phyloP scores from a whole-genome alignment of 2,329 filamentous ascomycete genomes.

The Aureobasidium sp. region DNA sequence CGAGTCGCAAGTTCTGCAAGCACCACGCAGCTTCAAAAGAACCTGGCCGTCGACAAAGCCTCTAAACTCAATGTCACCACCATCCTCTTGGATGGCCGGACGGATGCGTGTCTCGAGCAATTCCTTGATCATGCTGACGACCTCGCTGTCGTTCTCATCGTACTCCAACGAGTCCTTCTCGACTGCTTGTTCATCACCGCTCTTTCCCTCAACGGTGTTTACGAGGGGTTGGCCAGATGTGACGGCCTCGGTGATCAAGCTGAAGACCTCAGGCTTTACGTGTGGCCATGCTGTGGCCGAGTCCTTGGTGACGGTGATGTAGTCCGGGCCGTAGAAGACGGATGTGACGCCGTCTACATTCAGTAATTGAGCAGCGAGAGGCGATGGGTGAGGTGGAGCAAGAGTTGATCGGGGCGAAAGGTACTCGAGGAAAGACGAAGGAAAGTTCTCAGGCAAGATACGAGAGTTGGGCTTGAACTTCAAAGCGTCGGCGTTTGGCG shows the following conservation, averaged over 20 bases:
- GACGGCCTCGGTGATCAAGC: constrained; percentile 86
- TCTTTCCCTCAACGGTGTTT: constrained; percentile 57
- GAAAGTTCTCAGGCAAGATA: constrained; percentile 68
- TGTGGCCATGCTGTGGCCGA: constrained; percentile 86
- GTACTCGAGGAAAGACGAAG: constrained; percentile 82
- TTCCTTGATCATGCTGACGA: constrained; percentile 98
- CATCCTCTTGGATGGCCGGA: constrained; percentile 94
- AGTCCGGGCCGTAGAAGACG: constrained; percentile 90
- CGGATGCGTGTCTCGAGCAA: constrained; percentile 89
- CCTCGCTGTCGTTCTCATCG: constrained; percentile 85
- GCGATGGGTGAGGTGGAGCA: constrained; percentile 81
- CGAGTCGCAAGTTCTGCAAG: constrained; percentile 91
- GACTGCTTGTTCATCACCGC: constrained; percentile 39
- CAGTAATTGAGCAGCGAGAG: constrained; percentile 81
- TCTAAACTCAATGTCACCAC: constrained; percentile 91
- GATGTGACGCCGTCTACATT: constrained; percentile 91
- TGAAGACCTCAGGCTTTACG: constrained; percentile 91
- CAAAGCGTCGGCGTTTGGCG: constrained; percentile 79
- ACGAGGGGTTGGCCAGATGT: constrained; percentile 78
- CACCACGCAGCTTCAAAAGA: constrained; percentile 69
- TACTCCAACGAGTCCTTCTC: constrained; percentile 67
- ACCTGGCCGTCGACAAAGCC: constrained; percentile 73
- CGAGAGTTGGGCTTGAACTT: constrained; percentile 92
- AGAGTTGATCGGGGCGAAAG: constrained; percentile 81
- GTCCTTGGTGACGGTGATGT: constrained; percentile 93